Conservation (phyloP, 768 basidiomycete species). For the Panellus pusillus region DNA sequence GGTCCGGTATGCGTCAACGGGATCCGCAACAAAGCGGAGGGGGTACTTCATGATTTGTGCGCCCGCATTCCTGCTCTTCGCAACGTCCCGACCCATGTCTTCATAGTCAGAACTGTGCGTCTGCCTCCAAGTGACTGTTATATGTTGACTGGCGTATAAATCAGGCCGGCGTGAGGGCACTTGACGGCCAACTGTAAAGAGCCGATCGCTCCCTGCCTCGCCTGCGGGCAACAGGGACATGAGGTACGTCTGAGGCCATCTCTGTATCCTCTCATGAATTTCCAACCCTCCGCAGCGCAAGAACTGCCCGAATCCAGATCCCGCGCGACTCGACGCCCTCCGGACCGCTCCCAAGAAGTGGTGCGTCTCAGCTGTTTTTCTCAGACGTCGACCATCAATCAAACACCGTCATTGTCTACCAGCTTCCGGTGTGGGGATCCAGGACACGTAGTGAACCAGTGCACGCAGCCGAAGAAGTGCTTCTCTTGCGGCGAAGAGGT, state of each 20-base stretch:
- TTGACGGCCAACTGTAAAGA: background rate
- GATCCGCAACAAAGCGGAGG: no score
- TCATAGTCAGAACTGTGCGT: no score
- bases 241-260: background rate
- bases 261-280: background rate
- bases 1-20: no score
- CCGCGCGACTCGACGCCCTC: conserved; percentile 5
- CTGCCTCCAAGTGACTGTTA: no score
- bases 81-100: no score
- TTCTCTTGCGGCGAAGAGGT: background rate
- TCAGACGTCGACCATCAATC: background rate
- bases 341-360: conserved; percentile 5
- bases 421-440: conserved; percentile 11
- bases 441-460: background rate
- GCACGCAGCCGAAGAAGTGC: background rate
- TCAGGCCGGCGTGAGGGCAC: conserved; percentile 3
- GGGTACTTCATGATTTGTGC: no score
- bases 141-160: no score
- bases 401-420: background rate
- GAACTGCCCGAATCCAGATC: conserved; percentile 2
- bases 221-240: background rate
- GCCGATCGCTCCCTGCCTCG: background rate
- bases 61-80: no score
- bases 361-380: background rate
- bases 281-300: background rate